These are phyloP conservation scores for Syncephalastrum contaminatum DNA, from an alignment of 371 early-diverging fungal genomes.

Conservation along the genomic window DNA sequence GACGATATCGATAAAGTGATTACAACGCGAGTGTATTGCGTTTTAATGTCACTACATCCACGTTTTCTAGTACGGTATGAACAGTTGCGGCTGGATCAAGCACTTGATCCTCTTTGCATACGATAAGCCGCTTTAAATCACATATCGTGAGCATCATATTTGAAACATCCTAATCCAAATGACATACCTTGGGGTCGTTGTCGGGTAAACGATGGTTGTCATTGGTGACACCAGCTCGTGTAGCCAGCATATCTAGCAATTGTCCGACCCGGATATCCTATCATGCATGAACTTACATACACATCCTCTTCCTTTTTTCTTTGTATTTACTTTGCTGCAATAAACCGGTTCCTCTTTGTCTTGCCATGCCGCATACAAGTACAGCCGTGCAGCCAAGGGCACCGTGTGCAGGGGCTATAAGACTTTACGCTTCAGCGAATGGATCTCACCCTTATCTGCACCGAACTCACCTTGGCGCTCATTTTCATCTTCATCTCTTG, in stretches of 20 bases:
- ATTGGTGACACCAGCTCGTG: conserved; percentile 5
- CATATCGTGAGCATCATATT: too few relatives aligned
- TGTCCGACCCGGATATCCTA: conserved; percentile 10
- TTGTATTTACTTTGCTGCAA: background rate
- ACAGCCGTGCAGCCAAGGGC: conserved; percentile 9
- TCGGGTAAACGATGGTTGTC: conserved; percentile 8
- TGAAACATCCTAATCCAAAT: background rate
- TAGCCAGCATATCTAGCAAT: conserved; percentile 8
- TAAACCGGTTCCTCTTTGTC: conserved; percentile 1
- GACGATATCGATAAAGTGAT: too few relatives aligned
- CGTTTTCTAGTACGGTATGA: too few relatives aligned
- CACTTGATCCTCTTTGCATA: too few relatives aligned
- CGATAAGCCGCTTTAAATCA: too few relatives aligned
- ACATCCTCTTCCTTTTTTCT: background rate
- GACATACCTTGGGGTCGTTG: conserved; percentile 7
- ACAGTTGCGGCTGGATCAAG: too few relatives aligned
- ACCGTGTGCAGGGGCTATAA: background rate
- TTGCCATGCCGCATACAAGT: conserved; percentile 4
- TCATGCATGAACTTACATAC: too few relatives aligned
- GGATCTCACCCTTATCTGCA: background rate
- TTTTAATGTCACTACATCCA: too few relatives aligned
- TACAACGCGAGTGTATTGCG: too few relatives aligned
- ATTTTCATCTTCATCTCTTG: conserved; percentile 15
- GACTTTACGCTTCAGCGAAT: background rate
- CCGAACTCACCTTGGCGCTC: conserved; percentile 7